Base-by-base conservation (phyloP, 2,329 filamentous ascomycete species). In the Penicillium sp. region DNA sequence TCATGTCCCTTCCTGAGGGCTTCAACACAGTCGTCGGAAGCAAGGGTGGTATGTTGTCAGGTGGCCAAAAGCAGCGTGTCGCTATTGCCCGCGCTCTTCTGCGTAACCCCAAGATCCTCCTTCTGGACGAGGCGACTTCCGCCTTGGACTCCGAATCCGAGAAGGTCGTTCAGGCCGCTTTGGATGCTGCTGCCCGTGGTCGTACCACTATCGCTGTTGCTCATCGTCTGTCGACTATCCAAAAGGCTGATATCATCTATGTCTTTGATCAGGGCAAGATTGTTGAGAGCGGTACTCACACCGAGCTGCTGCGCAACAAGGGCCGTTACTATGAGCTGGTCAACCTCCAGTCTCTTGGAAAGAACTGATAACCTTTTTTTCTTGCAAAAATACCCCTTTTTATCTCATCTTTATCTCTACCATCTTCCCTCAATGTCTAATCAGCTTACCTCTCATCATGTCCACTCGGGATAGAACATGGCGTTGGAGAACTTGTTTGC, bases 181-280 rank as follows among this genome's bases (percentile, higher is more conserved):
- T 96, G 3, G 91, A 97, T 72, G 85, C 86, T 58, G 92, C 92
- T 1, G 88, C 90, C 18, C 88, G 89, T 78, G 91, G 87, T 42
- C 83, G 92, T 48, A 96, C 92, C 6, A 97, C 93, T 0, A 94
- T 99, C 58, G 92, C 93, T 1, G 93, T 99, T 1, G 94, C 94
- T 3, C 93, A 99, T 74, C 82, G 94, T 22, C 78, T 99, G 5
- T 91, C 87, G 67, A 97, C 94, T 0, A 97, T 97, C 56, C 92
- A 96, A 70, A 92, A 94, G 70, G 93, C 93, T 0, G 93, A 97
- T 69, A 78, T 93, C 45, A 97, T 97, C 64, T 97, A 95, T 61
- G 93, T 97, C n/a, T 94, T 97, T 70, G 92, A 97, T 72, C 87
- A 90, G 65, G 94, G 93, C 7, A 83, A 85, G 55, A 84, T 97